phyloP scores from a whole-genome alignment of 2,329 filamentous ascomycete genomes.

The Penicillium sp. region DNA sequence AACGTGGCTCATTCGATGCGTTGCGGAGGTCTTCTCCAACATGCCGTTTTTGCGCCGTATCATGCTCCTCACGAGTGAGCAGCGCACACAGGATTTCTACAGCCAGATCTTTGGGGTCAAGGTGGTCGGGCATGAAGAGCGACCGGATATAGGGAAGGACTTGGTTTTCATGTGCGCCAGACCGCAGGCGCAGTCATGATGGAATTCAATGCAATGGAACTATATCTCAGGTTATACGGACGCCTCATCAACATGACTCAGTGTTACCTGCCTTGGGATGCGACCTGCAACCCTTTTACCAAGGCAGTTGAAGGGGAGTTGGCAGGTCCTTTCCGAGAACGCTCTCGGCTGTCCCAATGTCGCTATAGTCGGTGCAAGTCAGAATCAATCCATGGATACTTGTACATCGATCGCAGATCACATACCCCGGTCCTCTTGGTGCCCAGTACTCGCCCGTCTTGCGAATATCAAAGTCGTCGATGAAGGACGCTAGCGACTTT shows the following conservation, averaged over 20 bases:
- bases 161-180: constrained; percentile 22
- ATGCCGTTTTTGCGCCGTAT: constrained; percentile 61
- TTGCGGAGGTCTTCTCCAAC: constrained; percentile 52
- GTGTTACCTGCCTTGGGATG: too few species aligned
- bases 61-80: constrained; percentile 45
- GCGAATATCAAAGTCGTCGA: constrained; percentile 60
- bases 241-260: too few species aligned
- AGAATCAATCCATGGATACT: neutral
- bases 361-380: constrained; percentile 40
- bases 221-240: too few species aligned
- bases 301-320: constrained; percentile 65
- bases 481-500: constrained; percentile 60
- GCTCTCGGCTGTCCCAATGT: constrained; percentile 66
- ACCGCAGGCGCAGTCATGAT: constrained; percentile 4
- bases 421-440: constrained; percentile 63
- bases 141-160: constrained; percentile 15
- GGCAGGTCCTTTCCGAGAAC: constrained; percentile 61
- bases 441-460: constrained; percentile 72
- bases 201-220: too few species aligned
- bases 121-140: constrained; percentile 21
- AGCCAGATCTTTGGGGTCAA: constrained; percentile 21
- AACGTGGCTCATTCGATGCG: constrained; percentile 61
- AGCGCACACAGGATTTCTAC: constrained; percentile 22
- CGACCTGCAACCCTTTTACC: too few species aligned
- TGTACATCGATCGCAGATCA: constrained; percentile 16